Evolutionary conservation across 2,329 filamentous ascomycete species (phyloP).

Genomic region (Beauveria caledonica): DNA sequence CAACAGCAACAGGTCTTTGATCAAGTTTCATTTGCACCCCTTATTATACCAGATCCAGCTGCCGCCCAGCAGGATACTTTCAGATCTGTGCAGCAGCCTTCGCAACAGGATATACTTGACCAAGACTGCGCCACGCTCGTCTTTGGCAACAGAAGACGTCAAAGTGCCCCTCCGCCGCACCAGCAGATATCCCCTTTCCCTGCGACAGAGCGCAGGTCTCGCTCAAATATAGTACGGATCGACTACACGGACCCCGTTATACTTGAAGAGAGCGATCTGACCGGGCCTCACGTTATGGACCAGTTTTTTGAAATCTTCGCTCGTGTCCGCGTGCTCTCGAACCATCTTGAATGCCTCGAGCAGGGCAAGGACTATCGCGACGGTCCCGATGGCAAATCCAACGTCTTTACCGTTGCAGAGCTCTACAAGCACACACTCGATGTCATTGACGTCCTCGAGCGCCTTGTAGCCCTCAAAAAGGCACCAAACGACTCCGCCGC

Average conservation of each 20-base stretch:
- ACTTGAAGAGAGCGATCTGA: constrained; percentile 12
- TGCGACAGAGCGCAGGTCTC: neutral
- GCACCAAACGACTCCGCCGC: neutral
- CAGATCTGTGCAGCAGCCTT: neutral
- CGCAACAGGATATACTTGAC: neutral
- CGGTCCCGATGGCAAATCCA: constrained; percentile 17
- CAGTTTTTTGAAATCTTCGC: constrained; percentile 31
- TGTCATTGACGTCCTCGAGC: constrained; percentile 11
- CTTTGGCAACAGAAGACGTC: neutral
- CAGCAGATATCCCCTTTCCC: neutral
- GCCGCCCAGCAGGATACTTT: neutral
- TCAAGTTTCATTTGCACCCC: neutral
- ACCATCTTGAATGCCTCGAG: constrained; percentile 21
- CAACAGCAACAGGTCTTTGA: neutral
- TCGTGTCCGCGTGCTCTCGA: constrained; percentile 29
- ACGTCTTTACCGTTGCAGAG: constrained; percentile 31
- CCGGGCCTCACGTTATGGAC: constrained; percentile 27
- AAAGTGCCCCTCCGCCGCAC: neutral
- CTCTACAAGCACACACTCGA: constrained; percentile 32
- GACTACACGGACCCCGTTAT: neutral
- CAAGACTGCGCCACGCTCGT: neutral
- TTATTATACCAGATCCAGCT: constrained; percentile 1
- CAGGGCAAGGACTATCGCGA: constrained; percentile 13
- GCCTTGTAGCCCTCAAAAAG: neutral
- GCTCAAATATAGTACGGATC: neutral